phyloP scores from a whole-genome alignment of 805 yeast species.

The Grigorovia yakushimaensis region DNA sequence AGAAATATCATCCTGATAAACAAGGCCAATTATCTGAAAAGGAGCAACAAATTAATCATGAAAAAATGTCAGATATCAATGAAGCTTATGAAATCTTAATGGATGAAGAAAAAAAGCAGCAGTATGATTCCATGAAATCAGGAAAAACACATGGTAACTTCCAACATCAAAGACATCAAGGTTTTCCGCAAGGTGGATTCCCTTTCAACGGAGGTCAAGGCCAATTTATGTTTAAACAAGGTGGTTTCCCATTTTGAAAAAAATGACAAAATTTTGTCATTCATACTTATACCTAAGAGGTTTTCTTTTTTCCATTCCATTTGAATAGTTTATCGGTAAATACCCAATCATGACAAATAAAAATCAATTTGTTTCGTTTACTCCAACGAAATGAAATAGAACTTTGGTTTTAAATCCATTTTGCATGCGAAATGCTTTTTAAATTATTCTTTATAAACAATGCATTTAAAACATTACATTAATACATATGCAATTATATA shows the following conservation, averaged over 20 bases:
- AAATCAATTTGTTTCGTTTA: no score
- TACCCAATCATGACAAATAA: no score
- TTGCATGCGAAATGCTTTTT: no score
- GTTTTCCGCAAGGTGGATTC: constrained; percentile 6
- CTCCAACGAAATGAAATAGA: no score
- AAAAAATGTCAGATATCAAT: constrained; percentile 83
- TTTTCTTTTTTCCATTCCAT: no score
- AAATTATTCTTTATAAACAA: no score
- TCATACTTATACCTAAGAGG: no score
- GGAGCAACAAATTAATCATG: constrained; percentile 59
- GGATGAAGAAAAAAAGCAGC: constrained; percentile 49
- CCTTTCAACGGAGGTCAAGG: constrained; percentile 8
- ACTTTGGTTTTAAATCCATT: no score
- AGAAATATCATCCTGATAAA: constrained; percentile 88
- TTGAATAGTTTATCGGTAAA: no score
- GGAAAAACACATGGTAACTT: constrained; percentile 2
- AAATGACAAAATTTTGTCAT: no score
- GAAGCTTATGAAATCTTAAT: constrained; percentile 84
- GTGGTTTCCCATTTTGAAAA: constrained; percentile 13
- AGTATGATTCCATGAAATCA: constrained; percentile 48
- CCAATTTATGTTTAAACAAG: constrained; percentile 5
- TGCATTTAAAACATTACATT: no score
- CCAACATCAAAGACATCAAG: background rate
- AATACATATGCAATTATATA: background rate
- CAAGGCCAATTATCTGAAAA: constrained; percentile 52